Percentiles rank a stretch among this genome's conserved stretches.
These are phyloP conservation scores for Coemansia umbellata DNA, from an alignment of 192 early-diverging fungal species.

Conservation along the genomic window DNA sequence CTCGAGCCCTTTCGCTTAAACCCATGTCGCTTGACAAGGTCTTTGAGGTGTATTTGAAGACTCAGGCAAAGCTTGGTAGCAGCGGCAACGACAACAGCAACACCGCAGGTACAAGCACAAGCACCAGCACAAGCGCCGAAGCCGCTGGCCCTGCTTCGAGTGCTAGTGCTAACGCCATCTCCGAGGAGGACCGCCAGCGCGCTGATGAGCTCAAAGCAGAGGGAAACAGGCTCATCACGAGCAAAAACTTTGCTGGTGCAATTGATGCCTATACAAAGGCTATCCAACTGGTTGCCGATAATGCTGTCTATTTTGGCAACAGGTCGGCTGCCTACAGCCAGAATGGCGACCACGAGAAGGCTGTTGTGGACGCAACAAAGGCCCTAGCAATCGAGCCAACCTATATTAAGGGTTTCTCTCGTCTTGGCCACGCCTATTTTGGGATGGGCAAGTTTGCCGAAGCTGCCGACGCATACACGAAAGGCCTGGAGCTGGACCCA, in stretches of 20 bases:
- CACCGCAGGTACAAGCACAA: not conserved
- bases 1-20: slow-evolving; percentile 74
- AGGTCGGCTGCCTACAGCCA: slow-evolving; percentile 96
- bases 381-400: slow-evolving; percentile 80
- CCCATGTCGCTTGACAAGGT: slow-evolving; percentile 77
- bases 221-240: slow-evolving; percentile 80
- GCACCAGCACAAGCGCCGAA: not conserved
- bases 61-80: slow-evolving; percentile 65
- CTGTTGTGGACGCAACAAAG: slow-evolving; percentile 82
- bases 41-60: slow-evolving; percentile 87
- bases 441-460: slow-evolving; percentile 78
- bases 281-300: slow-evolving; percentile 74
- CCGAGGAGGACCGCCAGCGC: slow-evolving; percentile 66
- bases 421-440: slow-evolving; percentile 91
- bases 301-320: slow-evolving; percentile 97
- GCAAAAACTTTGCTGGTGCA: slow-evolving; percentile 80
- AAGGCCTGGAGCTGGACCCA: slow-evolving; percentile 81
- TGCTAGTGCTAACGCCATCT: slow-evolving; percentile 6
- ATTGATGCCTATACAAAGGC: slow-evolving; percentile 88
- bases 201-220: slow-evolving; percentile 86
- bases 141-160: slow-evolving; percentile 1
- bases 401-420: slow-evolving; percentile 92
- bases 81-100: not conserved
- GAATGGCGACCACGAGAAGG: slow-evolving; percentile 77
- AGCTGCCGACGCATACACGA: slow-evolving; percentile 86